Conservation (phyloP, 2,329 filamentous ascomycete species). For the Neospermospora avenae region DNA sequence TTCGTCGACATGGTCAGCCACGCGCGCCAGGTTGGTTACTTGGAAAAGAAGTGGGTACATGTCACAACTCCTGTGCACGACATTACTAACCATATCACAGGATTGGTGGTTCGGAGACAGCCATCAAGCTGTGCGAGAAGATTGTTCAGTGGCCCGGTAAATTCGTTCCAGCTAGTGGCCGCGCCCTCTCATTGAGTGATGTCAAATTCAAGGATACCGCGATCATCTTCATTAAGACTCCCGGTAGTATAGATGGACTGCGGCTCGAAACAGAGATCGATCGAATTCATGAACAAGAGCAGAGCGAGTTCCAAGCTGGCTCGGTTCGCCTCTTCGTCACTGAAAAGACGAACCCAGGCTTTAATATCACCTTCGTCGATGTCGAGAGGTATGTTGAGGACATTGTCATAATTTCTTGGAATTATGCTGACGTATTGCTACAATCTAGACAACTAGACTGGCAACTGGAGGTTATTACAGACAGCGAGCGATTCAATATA, state of each 20-base stretch:
- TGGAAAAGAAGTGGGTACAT: slow-evolving; percentile 33
- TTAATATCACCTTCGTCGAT: slow-evolving; percentile 31
- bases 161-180: slow-evolving; percentile 22
- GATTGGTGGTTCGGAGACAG: slow-evolving; percentile 18
- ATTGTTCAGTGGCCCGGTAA: slow-evolving; percentile 15
- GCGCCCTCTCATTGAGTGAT: slow-evolving; percentile 7
- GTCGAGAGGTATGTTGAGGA: slow-evolving; percentile 25
- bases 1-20: slow-evolving; percentile 31
- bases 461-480: slow-evolving; percentile 32
- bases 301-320: slow-evolving; percentile 27
- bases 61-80: too few relatives aligned
- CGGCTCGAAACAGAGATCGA: slow-evolving; percentile 33
- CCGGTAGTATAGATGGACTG: slow-evolving; percentile 17
- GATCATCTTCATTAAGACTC: slow-evolving; percentile 25
- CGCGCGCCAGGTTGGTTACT: slow-evolving; percentile 20
- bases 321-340: slow-evolving; percentile 22
- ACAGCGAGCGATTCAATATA: slow-evolving; percentile 20
- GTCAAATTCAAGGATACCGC: slow-evolving; percentile 26
- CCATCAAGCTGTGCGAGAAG: slow-evolving; percentile 16
- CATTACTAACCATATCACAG: slow-evolving; percentile 12
- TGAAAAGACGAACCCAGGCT: slow-evolving; percentile 26
- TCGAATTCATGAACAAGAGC: slow-evolving; percentile 11
- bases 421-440: neutral
- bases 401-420: neutral
- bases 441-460: slow-evolving; percentile 30